Percentiles rank a stretch among this genome's conserved stretches.
These are phyloP conservation scores for Lagenaria siceraria DNA, from an alignment of 306 rosid species.

Conservation along the genomic window DNA sequence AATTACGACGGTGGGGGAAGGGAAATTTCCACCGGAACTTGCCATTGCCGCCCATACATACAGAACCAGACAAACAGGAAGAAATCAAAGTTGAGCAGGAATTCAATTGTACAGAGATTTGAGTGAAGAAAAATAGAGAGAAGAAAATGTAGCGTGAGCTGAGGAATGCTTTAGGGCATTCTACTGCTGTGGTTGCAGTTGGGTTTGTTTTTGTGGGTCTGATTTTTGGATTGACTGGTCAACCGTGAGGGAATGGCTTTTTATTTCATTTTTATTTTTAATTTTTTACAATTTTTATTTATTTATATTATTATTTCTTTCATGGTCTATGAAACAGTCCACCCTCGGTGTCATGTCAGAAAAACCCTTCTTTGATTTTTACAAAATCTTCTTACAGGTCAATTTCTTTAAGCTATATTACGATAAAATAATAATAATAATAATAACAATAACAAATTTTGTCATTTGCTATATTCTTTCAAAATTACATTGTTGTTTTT, in stretches of 20 bases:
- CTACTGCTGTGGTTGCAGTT: neutral
- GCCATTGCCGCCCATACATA: conserved; percentile 13
- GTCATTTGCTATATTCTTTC: no score
- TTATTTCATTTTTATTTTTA: neutral
- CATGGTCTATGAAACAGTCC: neutral
- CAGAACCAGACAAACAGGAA: neutral
- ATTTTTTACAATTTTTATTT: neutral
- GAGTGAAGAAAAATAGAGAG: neutral
- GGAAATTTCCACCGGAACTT: conserved; percentile 3
- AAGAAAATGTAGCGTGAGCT: neutral
- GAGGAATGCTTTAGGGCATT: neutral
- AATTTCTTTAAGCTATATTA: neutral
- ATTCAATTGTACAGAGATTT: neutral
- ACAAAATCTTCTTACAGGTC: neutral
- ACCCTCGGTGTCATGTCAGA: neutral
- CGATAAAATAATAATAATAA: no score
- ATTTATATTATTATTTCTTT: neutral
- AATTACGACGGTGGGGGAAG: neutral
- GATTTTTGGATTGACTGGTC: neutral
- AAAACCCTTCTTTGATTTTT: neutral
- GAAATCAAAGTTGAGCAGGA: neutral
- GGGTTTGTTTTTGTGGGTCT: neutral
- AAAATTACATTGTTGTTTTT: no score
- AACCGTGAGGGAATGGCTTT: neutral
- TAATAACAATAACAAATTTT: no score